Conservation (phyloP, 2,329 filamentous ascomycete genomes). For the Alternaria sp. region DNA sequence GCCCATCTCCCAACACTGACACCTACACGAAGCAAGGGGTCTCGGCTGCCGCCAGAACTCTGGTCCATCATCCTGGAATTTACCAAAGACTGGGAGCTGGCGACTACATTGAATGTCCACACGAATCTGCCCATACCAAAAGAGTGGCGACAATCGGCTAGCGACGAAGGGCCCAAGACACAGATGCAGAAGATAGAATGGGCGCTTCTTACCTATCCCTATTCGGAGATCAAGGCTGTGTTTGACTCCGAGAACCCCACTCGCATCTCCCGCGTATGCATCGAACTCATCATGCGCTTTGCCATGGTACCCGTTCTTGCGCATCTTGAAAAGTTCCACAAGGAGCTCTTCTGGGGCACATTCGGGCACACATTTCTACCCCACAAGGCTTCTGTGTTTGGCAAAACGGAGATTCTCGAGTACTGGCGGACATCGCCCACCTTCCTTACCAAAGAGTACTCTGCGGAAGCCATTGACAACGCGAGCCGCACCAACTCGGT, state of each 20-base stretch:
- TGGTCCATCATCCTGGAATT: constrained; percentile 89
- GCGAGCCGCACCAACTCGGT: constrained; percentile 87
- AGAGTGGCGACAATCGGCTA: constrained; percentile 72
- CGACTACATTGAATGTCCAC: constrained; percentile 79
- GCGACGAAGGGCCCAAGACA: constrained; percentile 70
- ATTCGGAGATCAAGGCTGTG: constrained; percentile 74
- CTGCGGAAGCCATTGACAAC: constrained; percentile 81
- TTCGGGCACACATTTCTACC: constrained; percentile 83
- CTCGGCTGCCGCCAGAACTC: constrained; percentile 76
- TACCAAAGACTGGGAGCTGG: constrained; percentile 88
- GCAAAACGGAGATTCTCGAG: constrained; percentile 81
- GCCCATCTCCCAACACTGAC: constrained; percentile 43
- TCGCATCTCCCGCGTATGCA: constrained; percentile 79
- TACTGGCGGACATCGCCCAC: constrained; percentile 88
- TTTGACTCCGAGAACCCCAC: constrained; percentile 73
- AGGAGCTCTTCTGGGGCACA: constrained; percentile 83
- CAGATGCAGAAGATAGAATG: constrained; percentile 84
- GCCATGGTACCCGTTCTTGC: constrained; percentile 79
- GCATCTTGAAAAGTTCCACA: constrained; percentile 70
- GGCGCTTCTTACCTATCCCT: constrained; percentile 76
- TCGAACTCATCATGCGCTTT: constrained; percentile 92
- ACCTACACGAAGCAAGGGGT: constrained; percentile 47
- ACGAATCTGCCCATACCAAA: constrained; percentile 75
- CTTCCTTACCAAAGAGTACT: constrained; percentile 87
- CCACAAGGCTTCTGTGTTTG: constrained; percentile 88